Percentiles rank a stretch among this genome's conserved stretches.
Conservation (phyloP, 805 yeast genomes). For the Diddensiella santjacobensis region DNA sequence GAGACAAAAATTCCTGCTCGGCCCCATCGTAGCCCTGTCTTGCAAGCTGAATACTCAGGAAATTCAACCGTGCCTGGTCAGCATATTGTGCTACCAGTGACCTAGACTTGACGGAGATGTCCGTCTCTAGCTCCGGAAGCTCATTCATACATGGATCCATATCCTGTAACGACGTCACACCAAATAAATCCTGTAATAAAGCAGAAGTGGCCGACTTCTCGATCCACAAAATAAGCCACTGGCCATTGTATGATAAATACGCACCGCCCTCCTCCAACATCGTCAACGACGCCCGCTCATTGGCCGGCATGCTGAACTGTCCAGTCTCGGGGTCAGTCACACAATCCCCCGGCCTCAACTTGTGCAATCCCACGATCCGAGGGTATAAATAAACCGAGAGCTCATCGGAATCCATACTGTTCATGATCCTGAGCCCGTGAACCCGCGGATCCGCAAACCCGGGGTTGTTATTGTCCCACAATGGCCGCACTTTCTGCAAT, state of each 20-base stretch:
- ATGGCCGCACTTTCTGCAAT: slow-evolving; percentile 63
- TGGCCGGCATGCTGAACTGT: slow-evolving; percentile 47
- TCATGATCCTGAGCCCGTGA: slow-evolving; percentile 48
- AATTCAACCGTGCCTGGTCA: slow-evolving; percentile 37
- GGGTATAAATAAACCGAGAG: slow-evolving; percentile 74
- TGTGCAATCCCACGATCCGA: slow-evolving; percentile 68
- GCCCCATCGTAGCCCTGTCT: slow-evolving; percentile 63
- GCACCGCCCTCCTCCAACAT: slow-evolving; percentile 63
- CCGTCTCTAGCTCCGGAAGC: slow-evolving; percentile 68
- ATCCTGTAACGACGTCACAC: slow-evolving; percentile 40
- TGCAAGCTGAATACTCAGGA: slow-evolving; percentile 53
- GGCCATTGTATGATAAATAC: slow-evolving; percentile 71
- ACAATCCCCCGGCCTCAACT: slow-evolving; percentile 56
- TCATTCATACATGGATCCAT: slow-evolving; percentile 50
- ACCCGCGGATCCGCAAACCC: slow-evolving; percentile 60
- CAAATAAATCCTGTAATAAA: slow-evolving; percentile 72
- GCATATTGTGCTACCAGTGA: slow-evolving; percentile 57
- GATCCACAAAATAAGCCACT: slow-evolving; percentile 55
- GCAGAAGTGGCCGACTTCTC: slow-evolving; percentile 64
- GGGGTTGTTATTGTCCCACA: slow-evolving; percentile 47
- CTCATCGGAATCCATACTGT: slow-evolving; percentile 51
- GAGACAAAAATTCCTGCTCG: slow-evolving; percentile 51
- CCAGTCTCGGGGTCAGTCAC: slow-evolving; percentile 39
- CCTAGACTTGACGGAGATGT: slow-evolving; percentile 63
- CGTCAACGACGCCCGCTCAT: slow-evolving; percentile 42